Base-by-base conservation (phyloP, 306 rosid species). In the Begonia peltatifolia region DNA sequence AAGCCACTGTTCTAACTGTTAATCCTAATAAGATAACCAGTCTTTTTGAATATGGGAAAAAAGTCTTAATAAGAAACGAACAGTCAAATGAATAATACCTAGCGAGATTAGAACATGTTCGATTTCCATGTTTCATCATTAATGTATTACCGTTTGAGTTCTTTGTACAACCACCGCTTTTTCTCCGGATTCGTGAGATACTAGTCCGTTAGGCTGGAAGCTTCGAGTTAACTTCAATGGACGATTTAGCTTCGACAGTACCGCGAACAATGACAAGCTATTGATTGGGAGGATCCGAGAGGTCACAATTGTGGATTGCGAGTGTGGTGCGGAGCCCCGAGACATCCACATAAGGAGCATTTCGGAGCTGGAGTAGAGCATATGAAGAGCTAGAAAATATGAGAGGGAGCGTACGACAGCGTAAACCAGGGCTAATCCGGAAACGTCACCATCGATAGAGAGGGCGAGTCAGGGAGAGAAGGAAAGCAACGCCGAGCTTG, bases 321-420 rank as follows among this genome's bases (percentile, higher is more conserved):
- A 85, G 71, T n/a, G 80, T 63, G 4, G 79, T 73, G 1, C 97
- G 95, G 51, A 90, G 94, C 74, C 83, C 97, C 17, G 85, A 76
- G 38, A 85, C 94, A 14, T 61, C 36, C 25, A 79, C 61, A 50
- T 62, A 63, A n/a, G 97, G 97, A 9, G 95, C 82, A 11, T 5
- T n/a, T 46, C 59, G 73, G 65, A 90, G 74, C 56, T 76, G 74
- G 1, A 57, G 36, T 56, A 90, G 80, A 50, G 94, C 77, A 62
- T 81, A 36, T n/a, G 85, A 74, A 46, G 59, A 30, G 54, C 73
- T 46, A 18, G 75, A 38, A 69, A 54, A 72, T 44, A 74, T 80
- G 71, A 66, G 62, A 17, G 18, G 18, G 51, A 62, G 42, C 80
- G 87, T 5, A 68, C 70, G 53, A 94, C 79, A 52, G 75, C 79